Conservation (phyloP, 1,139 yeast genomes). For the Nakaseomyces uthaithaninus region DNA sequence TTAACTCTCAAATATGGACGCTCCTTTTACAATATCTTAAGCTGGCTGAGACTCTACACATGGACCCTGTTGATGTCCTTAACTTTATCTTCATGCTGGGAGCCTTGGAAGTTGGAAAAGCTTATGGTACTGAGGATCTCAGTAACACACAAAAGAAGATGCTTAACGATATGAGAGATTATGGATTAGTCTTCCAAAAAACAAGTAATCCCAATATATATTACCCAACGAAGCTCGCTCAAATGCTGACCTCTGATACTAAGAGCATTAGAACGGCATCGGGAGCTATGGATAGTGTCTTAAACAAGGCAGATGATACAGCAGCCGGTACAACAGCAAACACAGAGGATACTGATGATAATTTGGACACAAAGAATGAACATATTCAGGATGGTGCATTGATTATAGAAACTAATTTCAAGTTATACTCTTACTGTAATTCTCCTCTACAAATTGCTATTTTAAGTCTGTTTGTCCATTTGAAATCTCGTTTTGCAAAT, state of each 20-base stretch:
- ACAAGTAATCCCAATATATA: slow-evolving; percentile 54
- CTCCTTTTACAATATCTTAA: slow-evolving; percentile 76
- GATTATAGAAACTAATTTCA: slow-evolving; percentile 88
- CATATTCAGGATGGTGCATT: slow-evolving; percentile 49
- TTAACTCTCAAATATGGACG: slow-evolving; percentile 94
- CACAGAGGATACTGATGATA: slow-evolving; percentile 26
- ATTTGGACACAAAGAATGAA: slow-evolving; percentile 12
- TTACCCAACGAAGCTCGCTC: slow-evolving; percentile 87
- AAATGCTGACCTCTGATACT: slow-evolving; percentile 81
- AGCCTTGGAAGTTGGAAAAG: slow-evolving; percentile 81
- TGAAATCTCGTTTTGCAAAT: slow-evolving; percentile 77
- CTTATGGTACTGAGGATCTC: slow-evolving; percentile 63
- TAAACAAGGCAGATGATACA: slow-evolving; percentile 23
- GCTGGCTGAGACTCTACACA: slow-evolving; percentile 71
- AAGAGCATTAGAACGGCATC: slow-evolving; percentile 62
- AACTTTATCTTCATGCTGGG: slow-evolving; percentile 92
- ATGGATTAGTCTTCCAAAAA: slow-evolving; percentile 81
- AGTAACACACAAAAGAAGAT: slow-evolving; percentile 77
- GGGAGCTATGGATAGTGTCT: slow-evolving; percentile 56
- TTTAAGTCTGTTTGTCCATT: slow-evolving; percentile 74
- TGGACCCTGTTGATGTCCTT: slow-evolving; percentile 95
- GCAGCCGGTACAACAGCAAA: slow-evolving; percentile 19
- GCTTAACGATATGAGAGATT: slow-evolving; percentile 84
- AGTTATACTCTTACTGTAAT: slow-evolving; percentile 86
- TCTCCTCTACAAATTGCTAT: slow-evolving; percentile 95